A percentile compares a stretch with the other conserved stretches of the same genome.
Evolutionary conservation across 805 yeast genomes (phyloP).

Genomic region (Metschnikowia noctiluminum): DNA sequence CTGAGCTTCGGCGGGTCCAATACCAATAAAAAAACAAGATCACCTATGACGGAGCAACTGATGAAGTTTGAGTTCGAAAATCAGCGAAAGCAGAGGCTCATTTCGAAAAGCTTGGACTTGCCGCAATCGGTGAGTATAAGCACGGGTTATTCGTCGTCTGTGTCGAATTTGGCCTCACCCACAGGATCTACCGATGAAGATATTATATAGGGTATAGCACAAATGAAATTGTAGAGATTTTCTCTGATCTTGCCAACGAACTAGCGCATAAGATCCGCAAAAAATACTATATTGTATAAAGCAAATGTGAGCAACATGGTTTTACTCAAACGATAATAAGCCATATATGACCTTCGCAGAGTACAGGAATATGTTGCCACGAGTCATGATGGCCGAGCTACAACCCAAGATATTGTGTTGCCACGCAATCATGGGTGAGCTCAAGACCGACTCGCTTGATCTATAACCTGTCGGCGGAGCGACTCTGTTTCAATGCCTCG

Average conservation of each 20-base stretch:
- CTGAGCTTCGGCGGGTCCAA: neutral
- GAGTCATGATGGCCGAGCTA: constrained; percentile 65
- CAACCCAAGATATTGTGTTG: constrained; percentile 30
- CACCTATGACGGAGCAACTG: constrained; percentile 16
- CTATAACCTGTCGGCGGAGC: constrained; percentile 99
- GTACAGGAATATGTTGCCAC: constrained; percentile 99
- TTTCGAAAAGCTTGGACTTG: constrained; percentile 18
- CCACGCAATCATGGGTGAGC: constrained; percentile 43
- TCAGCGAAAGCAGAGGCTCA: constrained; percentile 19
- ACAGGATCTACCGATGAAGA: constrained; percentile 15
- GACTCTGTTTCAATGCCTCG: constrained; percentile 62
- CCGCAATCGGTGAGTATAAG: constrained; percentile 18
- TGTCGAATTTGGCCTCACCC: constrained; percentile 18
- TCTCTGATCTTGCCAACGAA: too few relatives aligned
- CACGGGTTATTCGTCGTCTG: constrained; percentile 17
- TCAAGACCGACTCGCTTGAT: constrained; percentile 65
- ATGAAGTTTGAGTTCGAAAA: constrained; percentile 17
- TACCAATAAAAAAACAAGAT: constrained; percentile 15
- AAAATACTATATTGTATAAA: neutral
- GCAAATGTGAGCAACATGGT: constrained; percentile 93
- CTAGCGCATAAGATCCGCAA: neutral
- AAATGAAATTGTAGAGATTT: too few relatives aligned
- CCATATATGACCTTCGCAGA: constrained; percentile 82
- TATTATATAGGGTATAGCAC: neutral
- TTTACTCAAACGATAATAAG: constrained; percentile 98